Evolutionary conservation across 805 yeast species (phyloP), one percentile per base, ranked within the genome.

Genomic region (Schwanniomyces vanrijiae): DNA sequence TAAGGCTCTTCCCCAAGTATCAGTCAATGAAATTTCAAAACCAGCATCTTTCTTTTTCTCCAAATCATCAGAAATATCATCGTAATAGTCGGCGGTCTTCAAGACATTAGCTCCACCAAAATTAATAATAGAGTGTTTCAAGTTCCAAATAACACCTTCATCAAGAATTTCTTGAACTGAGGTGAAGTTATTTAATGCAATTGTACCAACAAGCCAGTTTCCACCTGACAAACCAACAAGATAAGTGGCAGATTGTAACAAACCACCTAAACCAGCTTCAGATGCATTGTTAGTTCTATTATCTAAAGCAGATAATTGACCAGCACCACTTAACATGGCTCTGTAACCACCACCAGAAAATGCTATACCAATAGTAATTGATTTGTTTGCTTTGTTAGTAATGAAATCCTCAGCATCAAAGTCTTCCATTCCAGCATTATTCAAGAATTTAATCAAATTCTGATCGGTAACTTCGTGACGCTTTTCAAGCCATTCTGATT

Each of bases 281-380:
- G 68, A 68, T 3, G 81, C 71, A 46, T 76, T 78, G 7, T 59
- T 66, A 3, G 90, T 83, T 55, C 96, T 71, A 59, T 82, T 82
- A 64, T 90, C 97, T 47, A 88, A 66, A 0, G 92, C 96, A 1
- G 91, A 69, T 26, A 90, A 68, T 64, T 86, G 83, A 35, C 96
- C 97, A 9, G 96, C 96, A 1, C 96, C 96, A 49, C 53, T 44
- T 76, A 84, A 74, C 91, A 90, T 88, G 28, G 96, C 95, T 51
- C 97, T 77, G 64, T 88, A 90, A 3, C 96, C 96, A 60, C 97
- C 96, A 39, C 96, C 96, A 13, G 88, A 45, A 37, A 69, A 68
- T 1, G 74, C 68, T 16, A 69, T 19, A 9, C 73, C 75, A 14
- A 69, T 64, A 25, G 58, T 58, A 42, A 69, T 54, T 26, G 72